phyloP scores from a whole-genome alignment of 257 asterid genomes.

The Solanum ahanhuiri region DNA sequence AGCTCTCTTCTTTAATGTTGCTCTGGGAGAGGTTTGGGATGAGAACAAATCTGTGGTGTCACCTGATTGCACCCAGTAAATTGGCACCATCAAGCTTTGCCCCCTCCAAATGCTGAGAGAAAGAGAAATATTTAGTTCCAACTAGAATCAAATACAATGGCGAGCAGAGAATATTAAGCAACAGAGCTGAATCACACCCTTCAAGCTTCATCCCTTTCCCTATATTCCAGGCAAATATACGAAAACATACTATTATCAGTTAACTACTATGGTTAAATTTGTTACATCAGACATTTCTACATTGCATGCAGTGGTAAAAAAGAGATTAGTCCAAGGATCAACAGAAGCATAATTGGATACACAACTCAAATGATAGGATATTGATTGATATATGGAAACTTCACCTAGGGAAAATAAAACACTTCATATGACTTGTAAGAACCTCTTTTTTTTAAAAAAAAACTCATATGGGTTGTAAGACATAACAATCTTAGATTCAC shows the following conservation, averaged over 20 bases:
- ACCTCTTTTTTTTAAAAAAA: background rate
- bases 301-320: background rate
- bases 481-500: background rate
- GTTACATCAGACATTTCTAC: background rate
- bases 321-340: background rate
- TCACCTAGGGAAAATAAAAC: background rate
- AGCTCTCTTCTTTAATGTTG: background rate
- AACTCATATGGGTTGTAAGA: background rate
- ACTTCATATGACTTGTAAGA: background rate
- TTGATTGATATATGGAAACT: background rate
- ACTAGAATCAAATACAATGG: background rate
- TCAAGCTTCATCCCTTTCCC: background rate
- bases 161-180: background rate
- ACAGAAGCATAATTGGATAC: background rate
- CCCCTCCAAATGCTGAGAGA: constrained; percentile 61
- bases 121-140: background rate
- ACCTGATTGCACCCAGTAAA: constrained; percentile 70
- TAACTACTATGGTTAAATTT: background rate
- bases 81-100: constrained; percentile 89
- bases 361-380: background rate
- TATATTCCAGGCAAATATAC: background rate
- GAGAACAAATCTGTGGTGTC: background rate
- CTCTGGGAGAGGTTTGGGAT: background rate
- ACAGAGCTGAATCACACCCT: background rate
- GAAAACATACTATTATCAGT: background rate